These are phyloP conservation scores for Leptodermis oblonga DNA, from an alignment of 257 asterid genomes.

Conservation along the genomic window DNA sequence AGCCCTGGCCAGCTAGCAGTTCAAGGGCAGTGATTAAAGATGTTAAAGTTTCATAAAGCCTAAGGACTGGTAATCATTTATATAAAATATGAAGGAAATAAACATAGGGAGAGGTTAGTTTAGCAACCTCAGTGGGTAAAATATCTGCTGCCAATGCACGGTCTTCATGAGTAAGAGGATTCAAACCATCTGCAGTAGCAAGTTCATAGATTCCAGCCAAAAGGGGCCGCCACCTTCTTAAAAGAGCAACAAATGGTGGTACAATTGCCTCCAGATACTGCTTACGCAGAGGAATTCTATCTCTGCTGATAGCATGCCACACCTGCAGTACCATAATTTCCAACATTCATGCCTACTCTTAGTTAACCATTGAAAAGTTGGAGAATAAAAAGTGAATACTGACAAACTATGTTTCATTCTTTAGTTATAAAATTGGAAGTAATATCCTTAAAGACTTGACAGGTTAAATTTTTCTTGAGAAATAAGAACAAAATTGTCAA, in stretches of 20 bases:
- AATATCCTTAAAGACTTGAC: not conserved
- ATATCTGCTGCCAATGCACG: constrained; percentile 98
- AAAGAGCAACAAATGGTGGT: constrained; percentile 94
- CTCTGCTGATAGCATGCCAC: constrained; percentile 87
- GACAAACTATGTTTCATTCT: not conserved
- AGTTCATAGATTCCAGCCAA: constrained; percentile 96
- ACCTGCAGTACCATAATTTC: constrained; percentile 45
- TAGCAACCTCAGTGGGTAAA: constrained; percentile 81
- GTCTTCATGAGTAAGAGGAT: constrained; percentile 90
- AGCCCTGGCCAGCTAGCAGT: not conserved
- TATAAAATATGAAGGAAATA: constrained; percentile 11
- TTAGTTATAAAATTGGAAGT: not conserved
- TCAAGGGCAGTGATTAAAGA: not conserved
- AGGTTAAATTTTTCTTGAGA: not conserved
- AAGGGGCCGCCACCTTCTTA: constrained; percentile 98
- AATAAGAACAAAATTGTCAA: not conserved
- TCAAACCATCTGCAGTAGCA: constrained; percentile 84
- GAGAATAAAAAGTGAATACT: not conserved
- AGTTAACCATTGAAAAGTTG: not conserved
- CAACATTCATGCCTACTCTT: not conserved
- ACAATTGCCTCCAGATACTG: constrained; percentile 85
- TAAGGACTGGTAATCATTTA: constrained; percentile 19
- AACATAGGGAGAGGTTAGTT: constrained; percentile 4
- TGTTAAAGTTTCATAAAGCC: not conserved
- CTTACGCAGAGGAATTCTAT: constrained; percentile 76